Evolutionary conservation across 257 asterid species (phyloP), one percentile per base, ranked within the genome.

Genomic region (Capsicum pubescens): DNA sequence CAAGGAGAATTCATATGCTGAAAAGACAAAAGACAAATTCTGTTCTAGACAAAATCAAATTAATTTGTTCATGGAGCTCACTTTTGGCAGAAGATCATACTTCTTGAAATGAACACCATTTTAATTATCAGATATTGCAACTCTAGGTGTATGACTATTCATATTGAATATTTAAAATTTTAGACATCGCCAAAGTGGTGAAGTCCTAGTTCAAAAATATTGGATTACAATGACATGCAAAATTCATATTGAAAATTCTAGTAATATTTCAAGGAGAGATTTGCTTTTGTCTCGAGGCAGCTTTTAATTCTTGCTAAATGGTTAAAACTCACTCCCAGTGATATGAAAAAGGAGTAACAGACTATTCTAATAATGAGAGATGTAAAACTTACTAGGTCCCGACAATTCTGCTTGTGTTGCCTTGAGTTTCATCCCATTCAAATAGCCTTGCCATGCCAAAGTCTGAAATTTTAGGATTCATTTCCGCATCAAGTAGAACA

Each of bases 391-490:
- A 74, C 80, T 19, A 50, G 80, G 44, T 74, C 80, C 80, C 60
- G 5, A 50, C 80, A 74, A 74, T 21, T 74, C 59, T 74, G 7
- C 13, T 74, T 21, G 80, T 74, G 80, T 0, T 48, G 80, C 80
- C 80, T 50, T 50, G 80, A 50, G 80, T 74, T 74, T 74, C 80
- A 74, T 74, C 60, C 19, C 50, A 3, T n/a, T 8, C 7, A 74
- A 74, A 50, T 74, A 21, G 19, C 60, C 80, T 48, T 19, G 91
- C 89, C 87, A 87, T 64, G 5, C 91, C 89, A 60, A 87, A 89
- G 54, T 89, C 87, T 17, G 89, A 48, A 6, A 87, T 89, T 63
- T 89, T 89, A 3, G 91, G 86, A 9, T 86, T 89, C 88, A 89
- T 86, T 56, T 87, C 80, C 83, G 5, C 79, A 39, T 87, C 90